Evolutionary conservation across 1,284 basidiomycete genomes (phyloP), one percentile per base, ranked within the genome.

Genomic region (Cystobasidium sp.): DNA sequence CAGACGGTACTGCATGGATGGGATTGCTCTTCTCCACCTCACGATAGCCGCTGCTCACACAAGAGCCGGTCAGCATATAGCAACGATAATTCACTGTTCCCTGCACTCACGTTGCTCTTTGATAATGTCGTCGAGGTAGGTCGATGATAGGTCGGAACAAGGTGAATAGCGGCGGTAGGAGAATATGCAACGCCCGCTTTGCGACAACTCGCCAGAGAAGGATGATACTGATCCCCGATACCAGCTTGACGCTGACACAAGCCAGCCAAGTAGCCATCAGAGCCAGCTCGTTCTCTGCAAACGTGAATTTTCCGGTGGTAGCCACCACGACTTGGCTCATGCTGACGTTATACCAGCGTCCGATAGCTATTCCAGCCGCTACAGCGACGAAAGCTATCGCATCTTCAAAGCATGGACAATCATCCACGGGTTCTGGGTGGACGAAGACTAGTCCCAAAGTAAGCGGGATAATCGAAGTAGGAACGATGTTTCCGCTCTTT

Each of bases 331-430:
- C 8, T 22, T 52, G 24, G 4, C 12, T 44, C 31, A 55, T 46
- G 37, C 66, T 37, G 43, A 62, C 31, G 37, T 61, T 55, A 53
- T 58, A 64, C 89, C 92, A 94, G 66, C 87, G 85, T 0, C 88
- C 88, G 0, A 94, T 81, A 22, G 88, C 84, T n/a, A 87, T 84
- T 20, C 96, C 96, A 67, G 92, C 85, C 16, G 92, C 86, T 55
- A 95, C 94, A 12, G 92, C 90, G 24, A 93, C 84, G 78, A 96
- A 92, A 0, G 96, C 94, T 69, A 97, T 96, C 5, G 94, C 93
- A 80, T 99, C 96, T 82, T 98, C 96, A 82, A 97, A 99, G 83
- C 96, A 98, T 0, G 96, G 97, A 80, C 96, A 98, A 80, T 97
- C 93, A 75, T 97, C 94, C 0, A 97, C 79, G 6, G 84, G 83